Evolutionary conservation across 116 monocot species (phyloP).

Genomic region (Papilionanthe hybrid): DNA sequence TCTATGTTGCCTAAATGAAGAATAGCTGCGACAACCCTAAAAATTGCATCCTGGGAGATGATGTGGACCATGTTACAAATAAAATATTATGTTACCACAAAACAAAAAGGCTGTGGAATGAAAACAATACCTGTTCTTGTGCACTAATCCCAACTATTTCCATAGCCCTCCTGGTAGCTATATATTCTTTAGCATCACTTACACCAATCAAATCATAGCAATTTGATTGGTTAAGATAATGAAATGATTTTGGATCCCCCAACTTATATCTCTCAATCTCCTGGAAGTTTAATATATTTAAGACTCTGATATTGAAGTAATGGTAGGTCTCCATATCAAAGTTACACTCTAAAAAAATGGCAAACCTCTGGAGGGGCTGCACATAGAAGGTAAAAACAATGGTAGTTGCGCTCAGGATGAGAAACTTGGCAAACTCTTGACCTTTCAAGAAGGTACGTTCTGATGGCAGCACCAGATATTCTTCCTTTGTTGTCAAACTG

Average conservation of each 20-base stretch:
- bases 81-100: background rate
- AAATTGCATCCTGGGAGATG: conserved; percentile 85
- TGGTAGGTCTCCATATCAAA: no score
- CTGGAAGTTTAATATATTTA: no score
- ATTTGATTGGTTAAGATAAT: conserved; percentile 96
- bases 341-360: no score
- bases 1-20: conserved; percentile 95
- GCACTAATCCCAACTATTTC: conserved; percentile 91
- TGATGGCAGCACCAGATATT: conserved; percentile 97
- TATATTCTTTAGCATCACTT: conserved; percentile 91
- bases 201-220: conserved; percentile 93
- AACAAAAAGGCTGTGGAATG: background rate
- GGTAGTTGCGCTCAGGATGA: conserved; percentile 92
- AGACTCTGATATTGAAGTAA: no score
- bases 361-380: no score
- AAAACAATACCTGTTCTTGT: conserved; percentile 70
- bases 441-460: conserved; percentile 98
- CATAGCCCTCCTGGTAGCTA: conserved; percentile 96
- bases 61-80: conserved; percentile 5
- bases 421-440: conserved; percentile 98
- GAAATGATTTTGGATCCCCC: conserved; percentile 78
- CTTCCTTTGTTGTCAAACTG: conserved; percentile 94
- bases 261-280: conserved; percentile 67
- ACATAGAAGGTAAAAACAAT: no score
- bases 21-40: conserved; percentile 95